Conservation (phyloP, 495 filamentous ascomycete species). For the Penicillium samsonianum region DNA sequence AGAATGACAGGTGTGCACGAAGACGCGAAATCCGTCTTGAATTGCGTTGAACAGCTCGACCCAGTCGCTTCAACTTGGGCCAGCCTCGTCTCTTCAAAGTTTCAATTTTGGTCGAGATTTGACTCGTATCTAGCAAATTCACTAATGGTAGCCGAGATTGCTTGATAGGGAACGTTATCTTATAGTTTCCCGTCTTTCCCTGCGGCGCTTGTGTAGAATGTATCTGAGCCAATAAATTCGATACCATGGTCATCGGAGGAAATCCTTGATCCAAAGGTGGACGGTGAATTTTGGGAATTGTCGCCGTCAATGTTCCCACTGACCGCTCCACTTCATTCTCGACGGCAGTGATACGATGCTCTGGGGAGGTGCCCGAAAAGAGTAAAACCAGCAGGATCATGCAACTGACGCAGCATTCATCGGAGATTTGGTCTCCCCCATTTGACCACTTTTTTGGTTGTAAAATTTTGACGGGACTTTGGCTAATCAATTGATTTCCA, state of each 20-base stretch:
- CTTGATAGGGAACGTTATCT: background rate
- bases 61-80: conserved; percentile 1
- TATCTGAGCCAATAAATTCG: background rate
- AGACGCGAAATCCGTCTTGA: conserved; percentile 1
- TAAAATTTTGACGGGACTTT: background rate
- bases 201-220: background rate
- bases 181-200: background rate
- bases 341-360: no score
- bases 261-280: no score
- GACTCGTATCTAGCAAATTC: background rate
- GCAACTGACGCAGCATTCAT: conserved; percentile 1
- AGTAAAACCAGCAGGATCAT: conserved; percentile 2
- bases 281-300: background rate
- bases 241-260: no score
- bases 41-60: background rate
- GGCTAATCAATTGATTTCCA: background rate
- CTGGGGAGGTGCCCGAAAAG: conserved; percentile 1
- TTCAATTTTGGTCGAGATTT: background rate
- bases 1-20: background rate
- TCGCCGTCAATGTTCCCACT: background rate
- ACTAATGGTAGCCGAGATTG: background rate
- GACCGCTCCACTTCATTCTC: conserved; percentile 1
- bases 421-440: background rate
- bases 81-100: background rate
- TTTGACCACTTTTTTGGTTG: background rate